A percentile compares a stretch with the other conserved stretches of the same genome.
Conservation (phyloP, 345 rosid species). For the Pistacia vera region DNA sequence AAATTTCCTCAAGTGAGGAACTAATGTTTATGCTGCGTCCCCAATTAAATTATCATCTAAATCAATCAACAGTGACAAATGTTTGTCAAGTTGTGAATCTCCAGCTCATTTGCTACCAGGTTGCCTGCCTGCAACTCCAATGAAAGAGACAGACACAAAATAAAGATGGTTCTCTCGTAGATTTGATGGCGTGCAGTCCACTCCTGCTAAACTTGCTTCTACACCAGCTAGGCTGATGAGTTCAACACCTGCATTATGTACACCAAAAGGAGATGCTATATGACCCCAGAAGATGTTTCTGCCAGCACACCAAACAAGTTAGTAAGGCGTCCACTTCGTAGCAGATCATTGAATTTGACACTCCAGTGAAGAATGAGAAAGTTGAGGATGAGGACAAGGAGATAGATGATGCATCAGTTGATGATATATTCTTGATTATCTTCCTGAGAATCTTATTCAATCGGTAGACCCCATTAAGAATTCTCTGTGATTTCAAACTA, state of each 20-base stretch:
- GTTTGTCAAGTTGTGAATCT: constrained; percentile 6
- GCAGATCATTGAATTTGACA: constrained; percentile 67
- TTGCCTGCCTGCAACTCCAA: constrained; percentile 41
- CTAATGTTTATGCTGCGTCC: constrained; percentile 26
- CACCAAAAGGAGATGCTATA: constrained; percentile 46
- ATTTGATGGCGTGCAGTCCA: constrained; percentile 36
- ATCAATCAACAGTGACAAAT: constrained; percentile 8
- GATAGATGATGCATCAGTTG: constrained; percentile 26
- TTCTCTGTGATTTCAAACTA: neutral
- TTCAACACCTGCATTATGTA: constrained; percentile 40
- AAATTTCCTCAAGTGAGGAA: constrained; percentile 24
- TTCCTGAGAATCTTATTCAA: constrained; percentile 55
- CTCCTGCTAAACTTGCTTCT: constrained; percentile 66
- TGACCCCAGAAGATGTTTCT: constrained; percentile 58
- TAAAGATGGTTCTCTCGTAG: constrained; percentile 24
- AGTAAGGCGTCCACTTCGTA: constrained; percentile 57
- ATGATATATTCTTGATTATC: constrained; percentile 51
- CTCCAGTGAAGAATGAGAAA: constrained; percentile 33
- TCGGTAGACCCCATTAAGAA: constrained; percentile 48
- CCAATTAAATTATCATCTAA: constrained; percentile 25
- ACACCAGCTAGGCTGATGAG: constrained; percentile 58
- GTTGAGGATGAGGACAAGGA: constrained; percentile 28
- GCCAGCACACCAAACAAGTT: constrained; percentile 46
- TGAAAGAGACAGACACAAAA: constrained; percentile 27
- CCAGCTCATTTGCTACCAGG: constrained; percentile 4